These are phyloP conservation scores for Diddensiella transvaalensis DNA, from an alignment of 805 yeast genomes.

Conservation along the genomic window DNA sequence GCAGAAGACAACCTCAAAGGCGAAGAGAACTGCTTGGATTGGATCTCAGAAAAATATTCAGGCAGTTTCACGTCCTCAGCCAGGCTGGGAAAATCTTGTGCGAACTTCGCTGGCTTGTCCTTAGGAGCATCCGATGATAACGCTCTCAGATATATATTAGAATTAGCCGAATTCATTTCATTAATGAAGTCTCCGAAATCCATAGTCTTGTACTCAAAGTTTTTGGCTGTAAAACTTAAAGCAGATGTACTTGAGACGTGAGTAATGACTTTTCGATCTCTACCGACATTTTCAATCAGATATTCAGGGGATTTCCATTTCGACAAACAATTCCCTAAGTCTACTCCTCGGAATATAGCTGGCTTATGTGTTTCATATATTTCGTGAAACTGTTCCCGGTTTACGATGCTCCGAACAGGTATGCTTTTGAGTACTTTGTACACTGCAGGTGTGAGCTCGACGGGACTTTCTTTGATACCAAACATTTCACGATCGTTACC, in stretches of 20 bases:
- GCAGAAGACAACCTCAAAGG: conserved; percentile 36
- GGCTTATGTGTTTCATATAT: conserved; percentile 22
- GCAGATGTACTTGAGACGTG: conserved; percentile 26
- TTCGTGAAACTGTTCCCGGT: conserved; percentile 8
- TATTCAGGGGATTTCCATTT: conserved; percentile 33
- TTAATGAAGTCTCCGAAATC: conserved; percentile 30
- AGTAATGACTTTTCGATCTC: conserved; percentile 27
- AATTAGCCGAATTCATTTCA: conserved; percentile 17
- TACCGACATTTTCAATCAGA: conserved; percentile 29
- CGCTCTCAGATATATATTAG: conserved; percentile 30
- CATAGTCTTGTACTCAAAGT: conserved; percentile 31
- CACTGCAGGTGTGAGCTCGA: not conserved
- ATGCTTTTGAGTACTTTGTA: not conserved
- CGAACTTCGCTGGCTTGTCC: conserved; percentile 29
- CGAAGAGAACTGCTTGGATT: conserved; percentile 31
- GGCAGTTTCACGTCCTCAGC: conserved; percentile 34
- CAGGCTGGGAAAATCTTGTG: conserved; percentile 32
- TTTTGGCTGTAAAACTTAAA: conserved; percentile 34
- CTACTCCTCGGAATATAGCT: conserved; percentile 23
- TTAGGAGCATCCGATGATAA: conserved; percentile 31
- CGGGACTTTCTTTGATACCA: conserved; percentile 2
- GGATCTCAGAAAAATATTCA: conserved; percentile 19
- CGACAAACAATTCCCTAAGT: conserved; percentile 29
- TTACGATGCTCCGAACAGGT: not conserved
- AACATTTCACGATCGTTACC: not conserved